Conservation (phyloP, 331 rosid species). For the Telfairia occidentalis region DNA sequence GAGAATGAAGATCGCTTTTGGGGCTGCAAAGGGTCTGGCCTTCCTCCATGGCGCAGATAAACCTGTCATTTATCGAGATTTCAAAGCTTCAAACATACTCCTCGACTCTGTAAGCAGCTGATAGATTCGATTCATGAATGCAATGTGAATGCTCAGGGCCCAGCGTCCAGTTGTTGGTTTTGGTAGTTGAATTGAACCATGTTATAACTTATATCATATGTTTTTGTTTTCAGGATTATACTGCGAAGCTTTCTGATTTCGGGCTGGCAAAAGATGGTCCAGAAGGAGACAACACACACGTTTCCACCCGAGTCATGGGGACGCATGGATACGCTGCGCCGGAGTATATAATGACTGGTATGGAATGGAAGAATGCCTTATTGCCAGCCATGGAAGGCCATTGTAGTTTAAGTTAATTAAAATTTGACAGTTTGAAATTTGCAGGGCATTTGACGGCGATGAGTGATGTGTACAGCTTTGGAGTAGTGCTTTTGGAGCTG, state of each 20-base stretch:
- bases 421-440: too few relatives aligned
- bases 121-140: too few relatives aligned
- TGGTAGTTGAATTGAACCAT: neutral
- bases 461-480: conserved; percentile 95
- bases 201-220: too few relatives aligned
- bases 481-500: conserved; percentile 71
- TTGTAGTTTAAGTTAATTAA: too few relatives aligned
- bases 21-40: conserved; percentile 87
- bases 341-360: conserved; percentile 92
- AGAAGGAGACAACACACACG: conserved; percentile 91
- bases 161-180: too few relatives aligned
- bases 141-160: too few relatives aligned
- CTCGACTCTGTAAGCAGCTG: conserved; percentile 81
- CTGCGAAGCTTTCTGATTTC: conserved; percentile 81
- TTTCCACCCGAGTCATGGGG: conserved; percentile 90
- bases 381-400: too few relatives aligned
- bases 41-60: conserved; percentile 81
- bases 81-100: conserved; percentile 85
- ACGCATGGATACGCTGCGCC: conserved; percentile 97
- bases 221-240: conserved; percentile 39
- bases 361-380: too few relatives aligned
- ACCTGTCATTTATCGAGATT: conserved; percentile 84
- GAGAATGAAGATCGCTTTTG: conserved; percentile 89
- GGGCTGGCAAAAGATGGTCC: conserved; percentile 98
- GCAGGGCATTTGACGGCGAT: conserved; percentile 79